Evolutionary conservation across 2,329 filamentous ascomycete species (phyloP), one percentile per base, ranked within the genome.

Genomic region (Alternaria viburni): DNA sequence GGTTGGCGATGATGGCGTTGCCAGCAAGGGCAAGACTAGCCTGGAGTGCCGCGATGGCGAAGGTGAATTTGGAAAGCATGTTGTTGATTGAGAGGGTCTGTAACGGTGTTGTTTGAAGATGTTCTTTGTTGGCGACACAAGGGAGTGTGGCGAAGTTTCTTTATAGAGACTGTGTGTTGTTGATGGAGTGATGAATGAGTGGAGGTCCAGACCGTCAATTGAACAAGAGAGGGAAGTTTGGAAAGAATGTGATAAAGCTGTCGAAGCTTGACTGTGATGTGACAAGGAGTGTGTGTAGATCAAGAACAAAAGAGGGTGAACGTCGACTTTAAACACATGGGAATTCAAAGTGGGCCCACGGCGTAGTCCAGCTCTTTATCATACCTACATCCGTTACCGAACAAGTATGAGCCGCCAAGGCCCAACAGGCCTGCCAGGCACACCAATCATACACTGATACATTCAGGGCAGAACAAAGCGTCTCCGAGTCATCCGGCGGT

Each of bases 1-100:
- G 69, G 62, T 75, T 75, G 61, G 61, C 64, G 55, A 75, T 52
- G 50, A 74, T 59, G 43, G 69, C 70, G 28, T 73, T 74, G 41
- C 73, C 69, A 26, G 72, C 70, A 21, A 62, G 41, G 36, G 62
- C 64, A 47, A 72, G 61, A 43, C 64, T 60, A 23, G 65, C 67
- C 64, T 73, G 67, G 54, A 71, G 47, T 23, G 67, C 68, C 32
- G 62, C 45, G 49, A 63, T 43, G 57, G 71, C 50, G n/a, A 71
- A 25, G 44, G 66, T 51, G 41, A 52, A 49, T 55, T 70, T 74
- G 59, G 67, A 59, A 45, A 71, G 59, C 70, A 74, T 73, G 13
- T 11, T 69, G 19, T 45, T 45, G 7, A 47, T 60, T 49, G 58
- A 36, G 13, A 41, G 30, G 49, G 49, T 52, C 49, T 52, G 30